Evolutionary conservation across 2,329 filamentous ascomycete species (phyloP).

Genomic region (Claviceps arundinis): DNA sequence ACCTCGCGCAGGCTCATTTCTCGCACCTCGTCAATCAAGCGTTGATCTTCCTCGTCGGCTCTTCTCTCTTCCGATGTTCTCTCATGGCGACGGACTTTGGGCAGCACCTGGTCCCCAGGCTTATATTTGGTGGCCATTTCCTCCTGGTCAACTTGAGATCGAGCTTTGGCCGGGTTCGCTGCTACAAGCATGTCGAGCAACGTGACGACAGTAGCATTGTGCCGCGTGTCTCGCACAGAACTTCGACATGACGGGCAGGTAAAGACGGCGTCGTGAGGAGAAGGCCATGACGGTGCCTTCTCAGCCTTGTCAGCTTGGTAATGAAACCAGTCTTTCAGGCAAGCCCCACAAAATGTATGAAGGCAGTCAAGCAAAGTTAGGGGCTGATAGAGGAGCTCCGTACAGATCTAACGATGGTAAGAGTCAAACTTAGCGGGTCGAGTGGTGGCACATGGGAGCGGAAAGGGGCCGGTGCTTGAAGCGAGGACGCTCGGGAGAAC

Average conservation of each 20-base stretch:
- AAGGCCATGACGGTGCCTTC: conserved; percentile 33
- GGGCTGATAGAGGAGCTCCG: conserved; percentile 83
- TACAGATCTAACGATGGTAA: conserved; percentile 61
- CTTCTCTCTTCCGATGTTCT: conserved; percentile 39
- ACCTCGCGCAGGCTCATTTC: conserved; percentile 60
- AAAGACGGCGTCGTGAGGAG: conserved; percentile 41
- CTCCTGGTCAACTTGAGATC: conserved; percentile 57
- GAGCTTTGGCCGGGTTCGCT: conserved; percentile 64
- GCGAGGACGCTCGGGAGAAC: conserved; percentile 12
- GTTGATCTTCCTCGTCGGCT: conserved; percentile 52
- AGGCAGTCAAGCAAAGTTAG: conserved; percentile 85
- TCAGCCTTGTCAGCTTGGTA: conserved; percentile 56
- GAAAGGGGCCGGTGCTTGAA: conserved; percentile 3
- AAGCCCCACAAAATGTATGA: conserved; percentile 91
- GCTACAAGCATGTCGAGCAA: conserved; percentile 78
- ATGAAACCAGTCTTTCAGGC: conserved; percentile 89
- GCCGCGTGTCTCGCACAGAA: conserved; percentile 69
- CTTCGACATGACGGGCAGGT: conserved; percentile 92
- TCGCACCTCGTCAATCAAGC: conserved; percentile 57
- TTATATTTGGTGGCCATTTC: conserved; percentile 67
- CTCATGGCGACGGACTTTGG: conserved; percentile 38
- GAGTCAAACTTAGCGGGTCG: neutral
- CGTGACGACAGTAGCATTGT: conserved; percentile 82
- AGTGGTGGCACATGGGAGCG: neutral
- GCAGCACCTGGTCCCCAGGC: conserved; percentile 69